Conservation (phyloP, 1,139 yeast species). For the Suhomyces anneliseae region DNA sequence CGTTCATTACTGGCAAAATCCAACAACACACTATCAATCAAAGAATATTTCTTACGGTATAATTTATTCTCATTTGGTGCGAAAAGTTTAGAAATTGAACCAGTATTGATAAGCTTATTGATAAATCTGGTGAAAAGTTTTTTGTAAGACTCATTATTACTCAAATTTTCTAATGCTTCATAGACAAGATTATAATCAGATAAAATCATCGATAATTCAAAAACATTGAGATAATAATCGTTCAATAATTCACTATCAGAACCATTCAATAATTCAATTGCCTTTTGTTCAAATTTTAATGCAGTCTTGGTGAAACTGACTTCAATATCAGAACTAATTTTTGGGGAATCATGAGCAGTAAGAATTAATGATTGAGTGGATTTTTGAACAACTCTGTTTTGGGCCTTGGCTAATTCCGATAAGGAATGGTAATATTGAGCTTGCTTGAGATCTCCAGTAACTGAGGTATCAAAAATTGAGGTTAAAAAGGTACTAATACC, state of each 20-base stretch:
- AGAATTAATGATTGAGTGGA: constrained; percentile 5
- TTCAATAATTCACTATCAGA: neutral
- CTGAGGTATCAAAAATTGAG: constrained; percentile 18
- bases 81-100: constrained; percentile 25
- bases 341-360: neutral
- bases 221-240: constrained; percentile 29
- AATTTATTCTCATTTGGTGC: constrained; percentile 21
- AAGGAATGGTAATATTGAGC: constrained; percentile 39
- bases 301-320: constrained; percentile 25
- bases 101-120: constrained; percentile 25
- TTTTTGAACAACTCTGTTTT: constrained; percentile 12
- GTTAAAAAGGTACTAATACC: constrained; percentile 22
- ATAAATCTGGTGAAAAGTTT: constrained; percentile 23
- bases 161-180: constrained; percentile 27
- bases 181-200: constrained; percentile 27
- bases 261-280: constrained; percentile 24
- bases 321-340: constrained; percentile 11
- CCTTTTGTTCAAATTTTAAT: constrained; percentile 33
- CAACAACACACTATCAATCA: constrained; percentile 41
- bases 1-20: constrained; percentile 39
- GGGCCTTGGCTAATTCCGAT: constrained; percentile 29
- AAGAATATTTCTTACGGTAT: constrained; percentile 27
- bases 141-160: constrained; percentile 13
- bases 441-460: constrained; percentile 15
- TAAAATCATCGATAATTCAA: constrained; percentile 30